Conservation (phyloP, 306 rosid genomes). For the Quercus aquifolioides region DNA sequence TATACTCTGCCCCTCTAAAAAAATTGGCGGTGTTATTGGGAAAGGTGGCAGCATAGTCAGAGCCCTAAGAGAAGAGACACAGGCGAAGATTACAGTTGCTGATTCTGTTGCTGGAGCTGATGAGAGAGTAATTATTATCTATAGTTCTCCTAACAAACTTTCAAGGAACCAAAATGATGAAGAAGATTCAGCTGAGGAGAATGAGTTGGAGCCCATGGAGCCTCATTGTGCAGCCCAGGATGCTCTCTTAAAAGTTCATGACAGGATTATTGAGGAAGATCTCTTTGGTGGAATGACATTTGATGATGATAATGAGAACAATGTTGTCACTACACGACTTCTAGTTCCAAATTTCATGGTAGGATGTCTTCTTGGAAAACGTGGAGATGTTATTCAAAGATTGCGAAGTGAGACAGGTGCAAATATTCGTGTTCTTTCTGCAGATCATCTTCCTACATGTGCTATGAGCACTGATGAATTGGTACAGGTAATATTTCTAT, state of each 20-base stretch:
- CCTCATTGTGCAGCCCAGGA: slow-evolving; percentile 37
- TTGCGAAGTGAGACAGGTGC: slow-evolving; percentile 35
- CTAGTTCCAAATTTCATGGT: slow-evolving; percentile 30
- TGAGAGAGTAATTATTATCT: slow-evolving; percentile 33
- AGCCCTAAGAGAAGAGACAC: slow-evolving; percentile 28
- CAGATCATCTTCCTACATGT: slow-evolving; percentile 38
- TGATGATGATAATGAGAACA: slow-evolving; percentile 26
- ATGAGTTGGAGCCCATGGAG: slow-evolving; percentile 10
- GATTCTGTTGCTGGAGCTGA: slow-evolving; percentile 35
- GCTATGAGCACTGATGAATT: slow-evolving; percentile 37
- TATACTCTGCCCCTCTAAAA: slow-evolving; percentile 31
- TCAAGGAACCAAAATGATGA: not conserved
- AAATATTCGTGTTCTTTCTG: slow-evolving; percentile 32
- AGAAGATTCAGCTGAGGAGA: slow-evolving; percentile 16
- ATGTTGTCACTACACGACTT: slow-evolving; percentile 23
- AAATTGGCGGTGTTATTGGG: slow-evolving; percentile 38
- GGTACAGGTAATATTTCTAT: slow-evolving; percentile 22
- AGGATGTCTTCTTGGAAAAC: slow-evolving; percentile 38
- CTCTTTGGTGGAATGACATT: slow-evolving; percentile 23
- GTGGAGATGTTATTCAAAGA: slow-evolving; percentile 36
- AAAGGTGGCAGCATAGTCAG: slow-evolving; percentile 33
- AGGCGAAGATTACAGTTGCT: slow-evolving; percentile 33
- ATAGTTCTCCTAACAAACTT: slow-evolving; percentile 22
- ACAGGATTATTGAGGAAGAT: slow-evolving; percentile 35
- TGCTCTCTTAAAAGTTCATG: slow-evolving; percentile 34